Evolutionary conservation across 2,329 filamentous ascomycete genomes (phyloP), one percentile per base, ranked within the genome.

Genomic region (Rhynchosporium agropyri): DNA sequence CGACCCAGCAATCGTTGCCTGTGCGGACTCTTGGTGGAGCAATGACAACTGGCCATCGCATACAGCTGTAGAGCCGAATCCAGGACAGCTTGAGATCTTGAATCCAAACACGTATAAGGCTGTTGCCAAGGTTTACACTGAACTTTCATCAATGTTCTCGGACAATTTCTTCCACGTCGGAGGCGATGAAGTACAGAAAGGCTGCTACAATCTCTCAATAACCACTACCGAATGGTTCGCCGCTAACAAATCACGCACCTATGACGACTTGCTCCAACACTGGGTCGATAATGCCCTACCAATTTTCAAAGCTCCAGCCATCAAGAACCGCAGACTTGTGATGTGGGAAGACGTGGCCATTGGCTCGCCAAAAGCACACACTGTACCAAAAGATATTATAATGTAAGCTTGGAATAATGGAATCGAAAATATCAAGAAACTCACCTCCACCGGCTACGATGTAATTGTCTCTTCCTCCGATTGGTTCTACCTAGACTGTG

Each of bases 291-390:
- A 86, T 42, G 81, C 93, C 46, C 79, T 84, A 31, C 77, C 82
- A 43, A 80, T 83, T 10, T 88, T 88, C 12, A 77, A 94, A 60
- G 87, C 87, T 9, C 77, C 94, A 60, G 84, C 81, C 3, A 90
- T 90, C 0, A 48, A 58, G 45, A 76, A 82, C 66, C 82, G 82
- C 69, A 81, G 80, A 3, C 75, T 86, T 6, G 78, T 96, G 29
- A 89, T 92, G 4, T 96, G 92, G 92, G 91, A 96, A 75, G 92
- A 96, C 75, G 90, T 94, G 80, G 79, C 90, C 0, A 79, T 89
- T 9, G 78, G 92, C 57, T 88, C 84, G 0, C 78, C 79, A 20
- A 76, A 78, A 51, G 82, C 81, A 0, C 73, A 77, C 65, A 69
- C 75, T 6, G 77, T 95, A 2, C 86, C 86, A 3, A 76, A 82